Percentiles rank a stretch among this genome's conserved stretches.
Evolutionary conservation across 768 basidiomycete species (phyloP).

Genomic region (Suillus subluteus): DNA sequence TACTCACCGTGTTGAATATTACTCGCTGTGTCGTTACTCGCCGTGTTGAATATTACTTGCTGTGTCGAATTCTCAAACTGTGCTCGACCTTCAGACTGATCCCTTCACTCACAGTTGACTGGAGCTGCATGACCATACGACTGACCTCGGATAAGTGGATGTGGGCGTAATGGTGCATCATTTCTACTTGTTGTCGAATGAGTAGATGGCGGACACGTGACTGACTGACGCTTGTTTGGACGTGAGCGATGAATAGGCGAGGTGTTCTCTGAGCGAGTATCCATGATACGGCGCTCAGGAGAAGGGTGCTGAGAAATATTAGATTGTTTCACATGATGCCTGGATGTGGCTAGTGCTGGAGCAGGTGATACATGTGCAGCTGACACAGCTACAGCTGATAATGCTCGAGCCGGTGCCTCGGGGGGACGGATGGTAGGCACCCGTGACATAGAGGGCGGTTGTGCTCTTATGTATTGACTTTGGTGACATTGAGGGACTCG

Average conservation of each 20-base stretch:
- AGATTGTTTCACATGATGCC: conserved; percentile 17
- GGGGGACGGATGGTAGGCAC: conserved; percentile 37
- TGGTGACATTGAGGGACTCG: conserved; percentile 49
- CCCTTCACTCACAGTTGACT: no score
- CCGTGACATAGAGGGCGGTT: conserved; percentile 35
- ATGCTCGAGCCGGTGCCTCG: conserved; percentile 24
- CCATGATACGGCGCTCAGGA: conserved; percentile 25
- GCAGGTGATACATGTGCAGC: conserved; percentile 22
- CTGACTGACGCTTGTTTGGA: conserved; percentile 42
- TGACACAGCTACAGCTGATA: conserved; percentile 12
- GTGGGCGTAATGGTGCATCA: conserved; percentile 56
- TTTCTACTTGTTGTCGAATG: conserved; percentile 53
- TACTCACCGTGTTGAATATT: no score
- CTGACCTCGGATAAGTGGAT: conserved; percentile 77
- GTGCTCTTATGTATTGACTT: conserved; percentile 53
- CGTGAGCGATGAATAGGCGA: conserved; percentile 42
- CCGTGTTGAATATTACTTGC: no score
- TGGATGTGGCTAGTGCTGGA: conserved; percentile 18
- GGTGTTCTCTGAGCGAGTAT: conserved; percentile 43
- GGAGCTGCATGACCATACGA: conserved; percentile 54
- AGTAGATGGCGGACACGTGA: conserved; percentile 64
- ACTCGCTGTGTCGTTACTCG: no score
- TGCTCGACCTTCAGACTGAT: no score
- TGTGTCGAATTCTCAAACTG: no score
- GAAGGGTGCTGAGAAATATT: conserved; percentile 22